A percentile compares a stretch with the other conserved stretches of the same genome.
Conservation (phyloP, 768 basidiomycete species). For the Rhodocollybia butyracea region DNA sequence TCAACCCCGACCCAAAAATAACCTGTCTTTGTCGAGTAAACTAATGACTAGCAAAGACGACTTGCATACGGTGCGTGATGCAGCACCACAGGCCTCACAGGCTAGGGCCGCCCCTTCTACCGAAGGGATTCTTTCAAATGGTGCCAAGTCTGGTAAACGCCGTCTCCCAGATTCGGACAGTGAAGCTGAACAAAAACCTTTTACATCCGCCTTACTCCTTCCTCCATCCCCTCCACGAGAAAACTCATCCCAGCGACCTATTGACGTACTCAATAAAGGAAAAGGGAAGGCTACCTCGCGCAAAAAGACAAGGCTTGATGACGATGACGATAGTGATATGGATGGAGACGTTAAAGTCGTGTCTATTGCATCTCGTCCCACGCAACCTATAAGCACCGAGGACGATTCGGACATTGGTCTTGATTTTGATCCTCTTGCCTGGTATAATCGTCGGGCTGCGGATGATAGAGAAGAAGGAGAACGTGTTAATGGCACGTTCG, state of each 20-base stretch:
- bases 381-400: slow-evolving; percentile 7
- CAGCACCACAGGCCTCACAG: not conserved
- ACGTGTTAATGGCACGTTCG: slow-evolving; percentile 34
- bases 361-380: slow-evolving; percentile 14
- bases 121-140: slow-evolving; percentile 6
- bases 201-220: slow-evolving; percentile 35
- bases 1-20: not conserved
- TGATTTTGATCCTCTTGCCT: slow-evolving; percentile 28
- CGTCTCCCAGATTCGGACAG: slow-evolving; percentile 29
- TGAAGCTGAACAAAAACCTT: slow-evolving; percentile 10
- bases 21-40: slow-evolving; percentile 4
- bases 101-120: not conserved
- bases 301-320: slow-evolving; percentile 15
- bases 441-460: slow-evolving; percentile 24
- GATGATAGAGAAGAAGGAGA: slow-evolving; percentile 24
- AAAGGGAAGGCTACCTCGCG: slow-evolving; percentile 28
- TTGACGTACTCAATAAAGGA: slow-evolving; percentile 16
- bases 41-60: slow-evolving; percentile 13
- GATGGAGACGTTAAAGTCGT: slow-evolving; percentile 33
- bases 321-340: slow-evolving; percentile 25
- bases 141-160: slow-evolving; percentile 41
- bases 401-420: slow-evolving; percentile 27
- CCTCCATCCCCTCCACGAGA: slow-evolving; percentile 69
- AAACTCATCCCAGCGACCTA: slow-evolving; percentile 12
- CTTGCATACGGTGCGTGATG: slow-evolving; percentile 4